Conservation (phyloP, 306 rosid genomes). For the peach (Prunus persica) region DNA sequence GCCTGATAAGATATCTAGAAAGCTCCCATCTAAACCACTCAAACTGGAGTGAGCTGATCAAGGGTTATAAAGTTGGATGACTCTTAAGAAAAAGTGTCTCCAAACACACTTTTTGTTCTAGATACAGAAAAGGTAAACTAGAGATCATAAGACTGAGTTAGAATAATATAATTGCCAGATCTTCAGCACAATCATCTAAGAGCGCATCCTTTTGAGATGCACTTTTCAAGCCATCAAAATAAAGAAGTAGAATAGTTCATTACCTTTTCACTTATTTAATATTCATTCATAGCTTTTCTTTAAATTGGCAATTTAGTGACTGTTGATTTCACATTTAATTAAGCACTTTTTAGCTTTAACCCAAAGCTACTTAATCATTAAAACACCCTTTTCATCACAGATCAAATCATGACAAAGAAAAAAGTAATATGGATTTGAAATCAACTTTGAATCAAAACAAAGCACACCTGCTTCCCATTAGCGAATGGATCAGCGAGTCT, state of each 20-base stretch:
- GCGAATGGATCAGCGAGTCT: constrained; percentile 61
- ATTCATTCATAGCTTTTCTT: neutral
- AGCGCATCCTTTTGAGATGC: neutral
- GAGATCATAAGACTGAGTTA: neutral
- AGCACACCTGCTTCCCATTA: constrained; percentile 59
- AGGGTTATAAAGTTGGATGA: neutral
- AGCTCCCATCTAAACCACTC: constrained; percentile 2
- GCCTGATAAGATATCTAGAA: constrained; percentile 9
- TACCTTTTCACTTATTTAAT: constrained; percentile 21
- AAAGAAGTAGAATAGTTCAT: neutral
- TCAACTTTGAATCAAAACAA: neutral
- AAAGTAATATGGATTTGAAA: neutral
- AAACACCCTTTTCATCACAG: constrained; percentile 31
- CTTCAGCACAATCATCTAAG: neutral
- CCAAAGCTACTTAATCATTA: constrained; percentile 30
- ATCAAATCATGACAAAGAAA: constrained; percentile 28
- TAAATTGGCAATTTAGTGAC: neutral
- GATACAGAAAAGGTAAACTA: constrained; percentile 5
- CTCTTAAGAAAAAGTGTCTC: constrained; percentile 5
- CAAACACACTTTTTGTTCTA: constrained; percentile 8
- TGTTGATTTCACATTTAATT: constrained; percentile 19
- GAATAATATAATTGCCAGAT: constrained; percentile 15
- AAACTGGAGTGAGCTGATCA: constrained; percentile 7
- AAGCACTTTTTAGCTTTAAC: constrained; percentile 24
- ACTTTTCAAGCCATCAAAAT: constrained; percentile 5